Evolutionary conservation across 2,329 filamentous ascomycete species (phyloP).

Genomic region (Neopestalotiopsis sp.): DNA sequence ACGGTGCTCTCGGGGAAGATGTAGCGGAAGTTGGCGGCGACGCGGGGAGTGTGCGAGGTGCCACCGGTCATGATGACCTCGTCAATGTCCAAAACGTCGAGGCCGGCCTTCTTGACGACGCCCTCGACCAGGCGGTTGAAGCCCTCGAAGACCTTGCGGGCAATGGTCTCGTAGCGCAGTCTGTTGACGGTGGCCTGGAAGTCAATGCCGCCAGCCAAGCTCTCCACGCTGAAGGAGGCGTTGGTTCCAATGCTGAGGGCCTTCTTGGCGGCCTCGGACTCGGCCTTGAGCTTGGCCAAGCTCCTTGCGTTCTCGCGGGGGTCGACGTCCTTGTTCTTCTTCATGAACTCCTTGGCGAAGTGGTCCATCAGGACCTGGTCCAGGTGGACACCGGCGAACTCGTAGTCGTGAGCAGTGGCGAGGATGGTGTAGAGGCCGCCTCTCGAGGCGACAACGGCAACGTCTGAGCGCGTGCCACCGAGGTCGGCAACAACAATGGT

Average conservation of each 20-base stretch:
- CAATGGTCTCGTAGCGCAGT: constrained; percentile 88
- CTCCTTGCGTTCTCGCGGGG: constrained; percentile 81
- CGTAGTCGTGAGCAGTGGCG: constrained; percentile 93
- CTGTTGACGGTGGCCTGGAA: constrained; percentile 93
- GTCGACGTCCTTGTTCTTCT: constrained; percentile 87
- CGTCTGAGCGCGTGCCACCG: constrained; percentile 90
- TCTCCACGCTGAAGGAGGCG: constrained; percentile 92
- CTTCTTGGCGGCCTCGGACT: constrained; percentile 91
- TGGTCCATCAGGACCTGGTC: constrained; percentile 94
- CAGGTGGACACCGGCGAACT: constrained; percentile 83
- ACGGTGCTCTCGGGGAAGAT: constrained; percentile 83
- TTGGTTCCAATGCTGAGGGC: constrained; percentile 86
- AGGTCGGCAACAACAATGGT: constrained; percentile 90
- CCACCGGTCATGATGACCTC: constrained; percentile 94
- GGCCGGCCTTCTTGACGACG: constrained; percentile 87
- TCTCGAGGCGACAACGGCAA: constrained; percentile 87
- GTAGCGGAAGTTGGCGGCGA: constrained; percentile 78
- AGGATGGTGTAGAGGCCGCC: constrained; percentile 96
- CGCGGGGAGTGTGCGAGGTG: constrained; percentile 90
- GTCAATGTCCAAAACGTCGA: constrained; percentile 91
- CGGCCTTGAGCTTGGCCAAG: constrained; percentile 89
- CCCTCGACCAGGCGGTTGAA: constrained; percentile 86
- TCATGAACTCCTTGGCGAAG: constrained; percentile 98
- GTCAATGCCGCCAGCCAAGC: constrained; percentile 85
- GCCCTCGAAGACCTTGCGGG: constrained; percentile 83